Percentiles rank a stretch among this genome's conserved stretches.
phyloP scores from a whole-genome alignment of 2,329 filamentous ascomycete genomes.

The Trichoderma breve region DNA sequence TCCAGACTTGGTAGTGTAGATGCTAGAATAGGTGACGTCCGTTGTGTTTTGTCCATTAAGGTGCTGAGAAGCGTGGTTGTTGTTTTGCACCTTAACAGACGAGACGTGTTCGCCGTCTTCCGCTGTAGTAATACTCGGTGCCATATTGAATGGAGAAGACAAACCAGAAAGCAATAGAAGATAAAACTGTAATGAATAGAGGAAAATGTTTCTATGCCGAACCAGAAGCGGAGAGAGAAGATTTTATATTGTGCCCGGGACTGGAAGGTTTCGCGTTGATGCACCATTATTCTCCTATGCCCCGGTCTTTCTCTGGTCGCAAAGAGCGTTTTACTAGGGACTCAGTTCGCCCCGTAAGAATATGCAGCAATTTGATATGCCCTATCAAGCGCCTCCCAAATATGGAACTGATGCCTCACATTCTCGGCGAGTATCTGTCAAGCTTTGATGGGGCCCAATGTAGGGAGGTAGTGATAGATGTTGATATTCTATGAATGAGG shows the following conservation, averaged over 20 bases:
- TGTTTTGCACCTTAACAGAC: neutral
- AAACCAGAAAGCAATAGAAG: neutral
- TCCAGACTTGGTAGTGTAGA: rapidly evolving
- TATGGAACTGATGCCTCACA: neutral
- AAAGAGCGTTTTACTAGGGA: neutral
- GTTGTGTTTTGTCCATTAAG: neutral
- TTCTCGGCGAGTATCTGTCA: too few relatives aligned
- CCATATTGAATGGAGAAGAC: neutral
- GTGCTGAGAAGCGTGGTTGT: neutral
- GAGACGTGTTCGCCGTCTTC: neutral
- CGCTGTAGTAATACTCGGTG: neutral
- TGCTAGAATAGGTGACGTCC: neutral
- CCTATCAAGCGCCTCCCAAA: neutral
- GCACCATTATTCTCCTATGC: too few relatives aligned
- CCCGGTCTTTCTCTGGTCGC: too few relatives aligned
- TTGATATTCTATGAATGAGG: neutral
- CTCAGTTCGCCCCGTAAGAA: neutral
- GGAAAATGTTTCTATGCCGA: neutral
- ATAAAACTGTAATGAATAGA: neutral
- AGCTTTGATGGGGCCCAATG: neutral
- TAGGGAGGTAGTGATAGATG: neutral
- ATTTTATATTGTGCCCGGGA: neutral
- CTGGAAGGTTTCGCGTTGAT: too few relatives aligned
- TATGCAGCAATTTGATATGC: neutral
- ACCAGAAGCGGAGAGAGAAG: neutral